phyloP scores from a whole-genome alignment of 768 basidiomycete genomes.

The Hemileccinum impolitum region DNA sequence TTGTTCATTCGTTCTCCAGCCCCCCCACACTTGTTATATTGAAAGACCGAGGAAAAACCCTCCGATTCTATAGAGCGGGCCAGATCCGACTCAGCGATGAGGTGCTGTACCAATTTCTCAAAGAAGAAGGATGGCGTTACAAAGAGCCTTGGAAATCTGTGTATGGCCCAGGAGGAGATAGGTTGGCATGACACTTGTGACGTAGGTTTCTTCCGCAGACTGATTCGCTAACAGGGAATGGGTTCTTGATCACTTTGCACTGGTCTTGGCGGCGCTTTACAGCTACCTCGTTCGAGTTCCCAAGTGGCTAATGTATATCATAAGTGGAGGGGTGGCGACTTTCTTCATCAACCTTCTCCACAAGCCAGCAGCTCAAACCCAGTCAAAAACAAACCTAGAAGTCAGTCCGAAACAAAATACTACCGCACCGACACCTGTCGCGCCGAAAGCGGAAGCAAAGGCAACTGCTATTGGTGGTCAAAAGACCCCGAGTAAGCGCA shows the following conservation, averaged over 20 bases:
- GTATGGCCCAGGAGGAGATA: constrained; percentile 74
- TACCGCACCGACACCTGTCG: not conserved
- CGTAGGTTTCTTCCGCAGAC: not conserved
- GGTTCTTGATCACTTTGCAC: constrained; percentile 58
- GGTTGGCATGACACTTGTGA: constrained; percentile 39
- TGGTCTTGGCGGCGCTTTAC: constrained; percentile 49
- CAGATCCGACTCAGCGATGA: constrained; percentile 59
- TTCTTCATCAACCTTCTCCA: constrained; percentile 66
- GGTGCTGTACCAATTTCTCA: constrained; percentile 62
- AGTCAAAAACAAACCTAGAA: constrained; percentile 6
- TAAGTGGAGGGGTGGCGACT: constrained; percentile 66
- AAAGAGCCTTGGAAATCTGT: constrained; percentile 65
- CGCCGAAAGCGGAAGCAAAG: constrained; percentile 11
- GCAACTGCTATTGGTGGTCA: constrained; percentile 12
- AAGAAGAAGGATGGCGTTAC: constrained; percentile 56
- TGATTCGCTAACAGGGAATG: constrained; percentile 51
- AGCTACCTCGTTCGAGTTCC: constrained; percentile 52
- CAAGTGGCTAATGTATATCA: constrained; percentile 66
- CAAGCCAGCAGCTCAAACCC: constrained; percentile 16
- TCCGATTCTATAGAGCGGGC: constrained; percentile 77
- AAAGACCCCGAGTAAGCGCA: constrained; percentile 28
- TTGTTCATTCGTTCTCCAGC: constrained; percentile 36
- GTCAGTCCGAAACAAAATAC: not conserved
- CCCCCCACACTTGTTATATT: constrained; percentile 73
- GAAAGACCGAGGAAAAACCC: constrained; percentile 65